Conservation (phyloP, 2,329 filamentous ascomycete genomes). For the Sphaerulina populicola region DNA sequence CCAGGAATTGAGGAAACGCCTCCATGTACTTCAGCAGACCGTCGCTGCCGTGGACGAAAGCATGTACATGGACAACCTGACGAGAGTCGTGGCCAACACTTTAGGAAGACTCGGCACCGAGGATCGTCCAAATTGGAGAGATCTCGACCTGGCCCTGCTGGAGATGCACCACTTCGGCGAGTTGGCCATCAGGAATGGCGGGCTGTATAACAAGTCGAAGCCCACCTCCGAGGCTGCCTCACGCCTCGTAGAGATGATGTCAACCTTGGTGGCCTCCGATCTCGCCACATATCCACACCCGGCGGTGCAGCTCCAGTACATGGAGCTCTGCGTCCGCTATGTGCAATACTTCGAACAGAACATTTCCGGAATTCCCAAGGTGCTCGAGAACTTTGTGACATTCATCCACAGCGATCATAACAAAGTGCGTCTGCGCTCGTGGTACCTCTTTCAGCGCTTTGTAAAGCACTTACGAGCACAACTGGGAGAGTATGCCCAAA, state of each 20-base stretch:
- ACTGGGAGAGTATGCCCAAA: constrained; percentile 82
- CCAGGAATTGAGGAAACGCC: constrained; percentile 79
- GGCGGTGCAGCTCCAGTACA: constrained; percentile 87
- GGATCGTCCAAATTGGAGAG: constrained; percentile 79
- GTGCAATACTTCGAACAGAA: constrained; percentile 86
- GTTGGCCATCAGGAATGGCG: constrained; percentile 78
- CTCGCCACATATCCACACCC: constrained; percentile 81
- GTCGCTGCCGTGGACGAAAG: constrained; percentile 81
- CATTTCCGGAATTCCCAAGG: constrained; percentile 68
- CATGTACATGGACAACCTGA: constrained; percentile 81
- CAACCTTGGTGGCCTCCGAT: constrained; percentile 86
- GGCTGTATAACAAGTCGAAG: constrained; percentile 75
- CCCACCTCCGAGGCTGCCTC: constrained; percentile 72
- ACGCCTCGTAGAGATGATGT: constrained; percentile 83
- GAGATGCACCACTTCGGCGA: constrained; percentile 97
- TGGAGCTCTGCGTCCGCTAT: constrained; percentile 97
- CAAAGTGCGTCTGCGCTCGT: constrained; percentile 81
- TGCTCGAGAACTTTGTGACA: constrained; percentile 83
- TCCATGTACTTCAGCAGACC: constrained; percentile 86
- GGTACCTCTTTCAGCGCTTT: constrained; percentile 93
- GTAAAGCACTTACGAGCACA: constrained; percentile 78
- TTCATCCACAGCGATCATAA: constrained; percentile 82
- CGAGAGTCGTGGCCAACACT: constrained; percentile 76
- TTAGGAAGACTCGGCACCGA: constrained; percentile 72
- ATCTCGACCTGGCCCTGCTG: constrained; percentile 84